Evolutionary conservation across 108 stramenopile genomes (phyloP), one percentile per base, ranked within the genome.

Genomic region (Nannochloropsis gaditana): DNA sequence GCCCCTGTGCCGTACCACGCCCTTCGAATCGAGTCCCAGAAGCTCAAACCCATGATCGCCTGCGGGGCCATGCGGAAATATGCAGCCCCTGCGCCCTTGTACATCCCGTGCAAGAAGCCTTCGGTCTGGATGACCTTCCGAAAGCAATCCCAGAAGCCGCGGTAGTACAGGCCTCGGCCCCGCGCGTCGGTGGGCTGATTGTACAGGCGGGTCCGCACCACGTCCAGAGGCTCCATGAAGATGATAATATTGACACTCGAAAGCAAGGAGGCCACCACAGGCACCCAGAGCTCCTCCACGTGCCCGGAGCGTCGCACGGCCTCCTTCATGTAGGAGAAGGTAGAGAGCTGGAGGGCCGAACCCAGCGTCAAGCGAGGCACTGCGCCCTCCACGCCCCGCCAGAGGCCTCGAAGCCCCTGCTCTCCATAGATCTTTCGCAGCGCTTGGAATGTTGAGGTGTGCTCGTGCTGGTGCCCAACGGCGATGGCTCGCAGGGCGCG

Each of bases 301-400:
- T 80, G 42, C 9, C 87, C 87, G 41, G 80, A 84, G 10, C 80
- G 11, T 44, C 83, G 82, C 21, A 87, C 83, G n/a, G 83, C 83
- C 2, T 59, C 83, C 85, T 89, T 89, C 82, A 85, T 85, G 9
- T 85, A 89, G 15, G 84, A 85, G 83, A 85, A 89, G 15, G 43
- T 42, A 42, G 84, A 82, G 83, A 89, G 85, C 88, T 89, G 88
- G 11, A 85, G 15, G 1, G 88, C 82, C 8, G 81, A 82, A 5
- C 88, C 88, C 11, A 85, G 82, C 85, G 21, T 83, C 42, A 89
- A 82, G 21, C 88, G 43, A 43, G 85, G 80, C 83, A 89, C 85
- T 11, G 88, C 86, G 10, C 84, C 88, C 44, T 85, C 50, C 85
- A 86, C 83, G 43, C 88, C 88, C 10, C 88, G 50, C 17, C 79